Evolutionary conservation across 768 basidiomycete genomes (phyloP).

Genomic region (Pleurotus eryngii): DNA sequence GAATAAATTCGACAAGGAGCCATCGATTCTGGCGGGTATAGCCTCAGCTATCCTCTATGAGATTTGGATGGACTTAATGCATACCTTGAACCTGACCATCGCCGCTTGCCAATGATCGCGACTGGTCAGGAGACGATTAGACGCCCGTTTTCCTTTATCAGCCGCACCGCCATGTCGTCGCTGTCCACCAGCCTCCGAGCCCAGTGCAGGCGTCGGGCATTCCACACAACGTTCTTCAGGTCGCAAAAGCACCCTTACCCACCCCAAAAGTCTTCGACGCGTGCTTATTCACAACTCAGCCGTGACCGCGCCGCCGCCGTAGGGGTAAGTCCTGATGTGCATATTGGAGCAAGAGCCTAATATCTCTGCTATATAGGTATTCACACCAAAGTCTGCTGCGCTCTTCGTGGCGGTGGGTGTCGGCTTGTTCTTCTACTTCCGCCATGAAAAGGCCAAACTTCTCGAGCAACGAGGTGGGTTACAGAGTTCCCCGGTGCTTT

Average conservation of each 20-base stretch:
- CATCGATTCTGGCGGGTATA: conserved; percentile 65
- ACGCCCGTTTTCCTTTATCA: no score
- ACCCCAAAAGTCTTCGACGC: not conserved
- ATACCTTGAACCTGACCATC: conserved; percentile 7
- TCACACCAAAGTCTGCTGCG: conserved; percentile 81
- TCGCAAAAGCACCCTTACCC: not conserved
- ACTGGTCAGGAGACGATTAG: not conserved
- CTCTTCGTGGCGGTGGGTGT: conserved; percentile 82
- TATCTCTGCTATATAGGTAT: conserved; percentile 55
- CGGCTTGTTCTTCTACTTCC: conserved; percentile 86
- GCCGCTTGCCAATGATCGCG: not conserved
- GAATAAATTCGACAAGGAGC: conserved; percentile 83
- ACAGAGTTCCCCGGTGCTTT: conserved; percentile 2
- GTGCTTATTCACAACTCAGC: not conserved
- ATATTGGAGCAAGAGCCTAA: not conserved
- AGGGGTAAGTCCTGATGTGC: conserved; percentile 11
- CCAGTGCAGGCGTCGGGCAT: not conserved
- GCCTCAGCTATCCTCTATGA: not conserved
- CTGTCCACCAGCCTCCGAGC: not conserved
- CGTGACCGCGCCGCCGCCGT: conserved; percentile 14
- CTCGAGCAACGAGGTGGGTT: conserved; percentile 70
- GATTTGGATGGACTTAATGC: not conserved
- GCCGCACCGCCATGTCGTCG: not conserved
- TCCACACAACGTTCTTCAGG: not conserved
- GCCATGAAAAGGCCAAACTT: conserved; percentile 77